Evolutionary conservation across 2,329 filamentous ascomycete genomes (phyloP).

Genomic region (Curvularia hawaiiensis): DNA sequence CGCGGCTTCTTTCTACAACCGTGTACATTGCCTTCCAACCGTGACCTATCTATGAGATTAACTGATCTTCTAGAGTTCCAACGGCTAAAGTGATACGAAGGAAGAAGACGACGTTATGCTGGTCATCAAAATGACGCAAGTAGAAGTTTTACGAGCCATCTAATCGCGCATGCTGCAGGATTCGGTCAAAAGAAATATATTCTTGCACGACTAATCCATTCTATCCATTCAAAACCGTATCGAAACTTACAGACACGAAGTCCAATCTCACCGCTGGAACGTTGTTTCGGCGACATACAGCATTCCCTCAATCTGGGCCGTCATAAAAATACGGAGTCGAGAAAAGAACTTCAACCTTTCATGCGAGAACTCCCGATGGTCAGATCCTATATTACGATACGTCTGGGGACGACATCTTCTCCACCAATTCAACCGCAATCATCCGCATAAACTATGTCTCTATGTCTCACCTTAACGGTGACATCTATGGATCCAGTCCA

Average conservation of each 20-base stretch:
- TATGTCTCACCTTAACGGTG: not conserved
- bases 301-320: not conserved
- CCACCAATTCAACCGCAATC: not conserved
- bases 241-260: not conserved
- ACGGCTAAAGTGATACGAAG: slow-evolving; percentile 3
- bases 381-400: not conserved
- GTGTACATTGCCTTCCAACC: not conserved
- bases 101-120: not conserved
- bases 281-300: not conserved
- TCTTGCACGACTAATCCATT: not conserved
- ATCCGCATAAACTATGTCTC: not conserved
- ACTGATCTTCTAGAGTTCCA: not conserved
- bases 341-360: not conserved
- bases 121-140: not conserved
- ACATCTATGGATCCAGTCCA: not conserved
- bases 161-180: not conserved
- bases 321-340: not conserved
- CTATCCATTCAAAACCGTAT: not conserved
- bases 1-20: no score
- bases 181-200: not conserved
- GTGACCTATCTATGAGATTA: not conserved
- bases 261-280: not conserved
- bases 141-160: not conserved
- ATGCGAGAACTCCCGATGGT: not conserved
- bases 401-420: not conserved